Evolutionary conservation across 768 basidiomycete genomes (phyloP).

Genomic region (Fistulinella prunicolor): DNA sequence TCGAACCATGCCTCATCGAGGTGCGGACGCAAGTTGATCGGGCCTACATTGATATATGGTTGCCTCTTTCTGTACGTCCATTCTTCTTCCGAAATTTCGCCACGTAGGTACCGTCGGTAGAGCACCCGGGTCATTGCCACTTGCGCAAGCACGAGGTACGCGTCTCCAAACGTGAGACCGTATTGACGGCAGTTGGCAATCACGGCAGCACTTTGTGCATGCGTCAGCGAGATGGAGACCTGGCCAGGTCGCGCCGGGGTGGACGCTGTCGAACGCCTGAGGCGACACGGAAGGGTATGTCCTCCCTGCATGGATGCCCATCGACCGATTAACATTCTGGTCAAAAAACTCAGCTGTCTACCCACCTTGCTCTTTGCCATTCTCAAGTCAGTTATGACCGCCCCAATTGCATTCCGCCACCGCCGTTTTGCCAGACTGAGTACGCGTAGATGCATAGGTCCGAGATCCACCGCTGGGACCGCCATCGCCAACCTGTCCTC

Average conservation of each 20-base stretch:
- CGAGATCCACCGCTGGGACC: constrained; percentile 35
- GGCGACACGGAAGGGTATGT: no score
- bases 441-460: constrained; percentile 28
- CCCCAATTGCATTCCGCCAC: constrained; percentile 46
- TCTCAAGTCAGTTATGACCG: constrained; percentile 35
- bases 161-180: constrained; percentile 50
- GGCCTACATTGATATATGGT: constrained; percentile 48
- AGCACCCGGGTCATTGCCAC: constrained; percentile 51
- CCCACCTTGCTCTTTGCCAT: constrained; percentile 36
- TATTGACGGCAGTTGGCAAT: constrained; percentile 39
- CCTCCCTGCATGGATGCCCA: constrained; percentile 57
- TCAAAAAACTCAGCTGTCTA: neutral
- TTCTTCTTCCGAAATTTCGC: constrained; percentile 47
- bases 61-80: constrained; percentile 51
- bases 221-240: constrained; percentile 24
- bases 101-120: constrained; percentile 43
- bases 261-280: constrained; percentile 34
- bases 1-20: constrained; percentile 47
- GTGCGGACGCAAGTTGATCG: constrained; percentile 49
- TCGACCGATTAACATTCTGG: constrained; percentile 30
- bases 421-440: constrained; percentile 36
- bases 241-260: constrained; percentile 37
- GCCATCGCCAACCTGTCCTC: neutral
- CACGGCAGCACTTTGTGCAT: constrained; percentile 31
- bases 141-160: constrained; percentile 48